A percentile compares a stretch with the other conserved stretches of the same genome.
These are phyloP conservation scores for Serendipita sp. DNA, from an alignment of 768 basidiomycete genomes.

Conservation along the genomic window DNA sequence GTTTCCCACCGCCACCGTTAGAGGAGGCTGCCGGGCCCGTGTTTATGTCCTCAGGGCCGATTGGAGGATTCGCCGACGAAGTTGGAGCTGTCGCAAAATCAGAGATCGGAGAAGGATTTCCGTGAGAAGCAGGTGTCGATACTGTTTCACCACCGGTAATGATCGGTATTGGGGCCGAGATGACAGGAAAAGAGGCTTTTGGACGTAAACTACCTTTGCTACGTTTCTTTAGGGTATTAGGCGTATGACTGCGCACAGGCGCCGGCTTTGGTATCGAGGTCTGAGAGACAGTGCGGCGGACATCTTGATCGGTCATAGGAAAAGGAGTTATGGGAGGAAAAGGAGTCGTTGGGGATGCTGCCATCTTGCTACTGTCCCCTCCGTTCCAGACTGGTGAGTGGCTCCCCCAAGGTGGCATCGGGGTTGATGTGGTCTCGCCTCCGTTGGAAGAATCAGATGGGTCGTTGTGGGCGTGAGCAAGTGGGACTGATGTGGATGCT, in stretches of 20 bases:
- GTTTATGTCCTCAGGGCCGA: not conserved
- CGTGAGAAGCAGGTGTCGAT: not conserved
- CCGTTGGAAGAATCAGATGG: not conserved
- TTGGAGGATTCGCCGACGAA: not conserved
- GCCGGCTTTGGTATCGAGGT: not conserved
- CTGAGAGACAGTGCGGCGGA: not conserved
- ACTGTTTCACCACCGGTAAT: not conserved
- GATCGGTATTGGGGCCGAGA: not conserved
- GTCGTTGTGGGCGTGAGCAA: not conserved
- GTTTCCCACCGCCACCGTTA: not conserved
- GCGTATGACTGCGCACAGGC: slow-evolving; percentile 1
- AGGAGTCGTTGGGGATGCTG: not conserved
- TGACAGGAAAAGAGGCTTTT: not conserved
- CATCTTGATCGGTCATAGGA: not conserved
- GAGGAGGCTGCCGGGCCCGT: not conserved
- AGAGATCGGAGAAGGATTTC: not conserved
- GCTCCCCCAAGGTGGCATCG: too few relatives aligned
- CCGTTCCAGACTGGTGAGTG: not conserved
- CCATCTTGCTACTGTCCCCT: not conserved
- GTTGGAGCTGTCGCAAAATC: not conserved
- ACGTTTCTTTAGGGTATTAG: slow-evolving; percentile 5
- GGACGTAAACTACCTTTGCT: not conserved
- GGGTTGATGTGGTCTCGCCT: not conserved
- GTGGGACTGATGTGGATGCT: not conserved
- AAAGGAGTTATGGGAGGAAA: not conserved